phyloP scores from a whole-genome alignment of 345 rosid genomes.

The Zanthoxylum bungeanum region DNA sequence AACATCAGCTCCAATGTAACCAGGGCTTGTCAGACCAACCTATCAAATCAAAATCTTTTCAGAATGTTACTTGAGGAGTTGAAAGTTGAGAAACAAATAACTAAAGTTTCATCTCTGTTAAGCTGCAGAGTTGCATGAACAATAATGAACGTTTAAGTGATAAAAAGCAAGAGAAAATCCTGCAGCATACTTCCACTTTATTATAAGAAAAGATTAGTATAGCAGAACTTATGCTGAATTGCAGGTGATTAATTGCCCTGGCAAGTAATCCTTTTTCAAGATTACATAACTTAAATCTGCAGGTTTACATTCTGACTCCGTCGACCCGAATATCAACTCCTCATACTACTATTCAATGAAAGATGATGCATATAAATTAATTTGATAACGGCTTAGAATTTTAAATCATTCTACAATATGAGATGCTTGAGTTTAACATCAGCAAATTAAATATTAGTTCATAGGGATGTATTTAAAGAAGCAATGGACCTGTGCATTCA shows the following conservation, averaged over 20 bases:
- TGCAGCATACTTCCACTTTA: neutral
- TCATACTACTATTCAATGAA: neutral
- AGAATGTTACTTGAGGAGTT: too few relatives aligned
- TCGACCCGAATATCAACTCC: conserved; percentile 20
- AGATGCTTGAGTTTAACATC: conserved; percentile 23
- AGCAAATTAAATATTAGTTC: conserved; percentile 6
- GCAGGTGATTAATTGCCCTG: neutral
- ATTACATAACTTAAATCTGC: neutral
- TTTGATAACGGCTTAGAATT: conserved; percentile 5
- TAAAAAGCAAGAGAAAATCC: neutral
- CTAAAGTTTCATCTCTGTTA: neutral
- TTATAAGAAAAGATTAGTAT: neutral
- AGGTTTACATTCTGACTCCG: neutral
- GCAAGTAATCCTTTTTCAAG: neutral
- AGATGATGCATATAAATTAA: conserved; percentile 36
- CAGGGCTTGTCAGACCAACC: conserved; percentile 99
- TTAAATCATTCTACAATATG: neutral
- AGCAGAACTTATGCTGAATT: neutral
- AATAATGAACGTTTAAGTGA: neutral
- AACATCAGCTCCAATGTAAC: conserved; percentile 98
- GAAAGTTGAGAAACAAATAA: neutral
- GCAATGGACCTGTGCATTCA: conserved; percentile 91
- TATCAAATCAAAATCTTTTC: conserved; percentile 22
- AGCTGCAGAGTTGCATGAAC: neutral
- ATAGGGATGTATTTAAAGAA: neutral